phyloP scores from a whole-genome alignment of 1,284 basidiomycete genomes.

The Boletus albobrunnescens region DNA sequence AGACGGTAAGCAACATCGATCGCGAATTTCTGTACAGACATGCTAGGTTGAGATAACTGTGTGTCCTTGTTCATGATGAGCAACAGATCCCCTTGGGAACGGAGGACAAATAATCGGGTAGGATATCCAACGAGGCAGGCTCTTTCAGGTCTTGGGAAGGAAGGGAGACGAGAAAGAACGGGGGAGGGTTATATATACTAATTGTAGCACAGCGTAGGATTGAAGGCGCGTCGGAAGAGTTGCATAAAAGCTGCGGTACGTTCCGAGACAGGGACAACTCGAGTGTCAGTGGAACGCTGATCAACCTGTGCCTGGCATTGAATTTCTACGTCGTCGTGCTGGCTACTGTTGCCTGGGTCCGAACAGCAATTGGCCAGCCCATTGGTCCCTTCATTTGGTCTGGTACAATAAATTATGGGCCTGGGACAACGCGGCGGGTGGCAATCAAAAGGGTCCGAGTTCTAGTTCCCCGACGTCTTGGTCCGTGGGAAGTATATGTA shows the following conservation, averaged over 20 bases:
- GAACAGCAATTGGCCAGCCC: constrained; percentile 2
- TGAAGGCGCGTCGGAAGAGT: constrained; percentile 18
- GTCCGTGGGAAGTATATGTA: constrained; percentile 16
- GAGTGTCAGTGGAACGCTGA: constrained; percentile 13
- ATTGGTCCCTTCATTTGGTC: constrained; percentile 1
- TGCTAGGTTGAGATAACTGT: constrained; percentile 18
- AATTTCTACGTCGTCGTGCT: constrained; percentile 8
- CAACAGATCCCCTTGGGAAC: constrained; percentile 19
- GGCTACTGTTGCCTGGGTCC: constrained; percentile 9
- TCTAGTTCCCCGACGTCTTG: not conserved
- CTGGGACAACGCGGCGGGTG: constrained; percentile 11
- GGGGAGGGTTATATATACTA: constrained; percentile 26
- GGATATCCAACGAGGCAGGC: constrained; percentile 1
- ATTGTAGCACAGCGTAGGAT: constrained; percentile 26
- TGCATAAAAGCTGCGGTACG: constrained; percentile 31
- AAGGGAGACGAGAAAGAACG: constrained; percentile 11
- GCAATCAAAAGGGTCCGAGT: constrained; percentile 13
- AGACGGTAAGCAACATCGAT: constrained; percentile 33
- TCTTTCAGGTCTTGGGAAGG: constrained; percentile 11
- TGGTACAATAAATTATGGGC: constrained; percentile 7
- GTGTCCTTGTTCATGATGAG: constrained; percentile 13
- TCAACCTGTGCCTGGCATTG: constrained; percentile 19
- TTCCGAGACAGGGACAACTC: constrained; percentile 25
- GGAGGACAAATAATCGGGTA: constrained; percentile 13
- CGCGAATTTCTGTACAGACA: constrained; percentile 29